These are phyloP conservation scores for Trifolium dubium DNA, from an alignment of 306 rosid genomes.

Conservation along the genomic window DNA sequence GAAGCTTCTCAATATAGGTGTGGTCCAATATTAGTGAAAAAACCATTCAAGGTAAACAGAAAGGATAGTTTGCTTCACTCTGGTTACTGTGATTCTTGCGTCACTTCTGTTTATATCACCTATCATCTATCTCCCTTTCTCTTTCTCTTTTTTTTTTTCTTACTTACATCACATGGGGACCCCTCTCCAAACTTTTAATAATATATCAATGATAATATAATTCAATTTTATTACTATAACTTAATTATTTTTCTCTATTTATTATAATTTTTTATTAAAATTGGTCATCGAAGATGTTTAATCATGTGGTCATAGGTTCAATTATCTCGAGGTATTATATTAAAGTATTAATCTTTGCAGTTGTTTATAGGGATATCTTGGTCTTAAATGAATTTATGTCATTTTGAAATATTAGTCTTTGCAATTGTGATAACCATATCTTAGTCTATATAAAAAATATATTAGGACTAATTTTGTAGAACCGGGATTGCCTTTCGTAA, in stretches of 20 bases:
- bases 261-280: background rate
- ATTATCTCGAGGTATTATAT: no score
- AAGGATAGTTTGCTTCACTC: conserved; percentile 58
- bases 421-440: no score
- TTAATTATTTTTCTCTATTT: background rate
- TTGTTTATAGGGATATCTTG: no score
- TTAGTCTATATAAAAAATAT: no score
- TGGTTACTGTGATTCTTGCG: conserved; percentile 59
- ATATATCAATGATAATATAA: conserved; percentile 14
- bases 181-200: conserved; percentile 23
- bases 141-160: conserved; percentile 43
- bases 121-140: conserved; percentile 53
- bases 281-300: no score
- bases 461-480: no score
- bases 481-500: no score
- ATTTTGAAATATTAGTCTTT: no score
- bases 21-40: conserved; percentile 65
- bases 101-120: conserved; percentile 45
- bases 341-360: no score
- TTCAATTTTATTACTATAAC: conserved; percentile 8
- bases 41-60: conserved; percentile 66
- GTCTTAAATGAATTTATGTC: no score
- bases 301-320: no score
- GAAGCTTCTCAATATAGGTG: conserved; percentile 56
- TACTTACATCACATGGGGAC: conserved; percentile 51